Evolutionary conservation across 805 yeast species (phyloP).

Genomic region (Starmerella potacharoeniae): DNA sequence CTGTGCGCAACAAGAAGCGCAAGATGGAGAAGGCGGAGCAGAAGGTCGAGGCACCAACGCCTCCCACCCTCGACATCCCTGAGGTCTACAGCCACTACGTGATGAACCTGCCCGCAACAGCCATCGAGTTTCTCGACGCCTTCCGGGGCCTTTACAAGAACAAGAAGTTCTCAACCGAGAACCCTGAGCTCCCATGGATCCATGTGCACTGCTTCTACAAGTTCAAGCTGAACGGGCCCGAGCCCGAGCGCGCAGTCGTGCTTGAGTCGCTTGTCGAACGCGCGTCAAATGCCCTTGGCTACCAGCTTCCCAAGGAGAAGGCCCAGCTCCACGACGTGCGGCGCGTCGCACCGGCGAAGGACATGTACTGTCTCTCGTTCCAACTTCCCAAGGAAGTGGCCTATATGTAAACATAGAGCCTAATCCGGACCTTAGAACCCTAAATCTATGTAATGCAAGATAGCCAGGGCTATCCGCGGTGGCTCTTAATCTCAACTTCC

Average conservation of each 20-base stretch:
- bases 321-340: conserved; percentile 73
- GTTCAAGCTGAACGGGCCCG: conserved; percentile 61
- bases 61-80: conserved; percentile 34
- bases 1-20: not conserved
- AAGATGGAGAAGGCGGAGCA: conserved; percentile 3
- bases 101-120: conserved; percentile 93
- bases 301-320: conserved; percentile 35
- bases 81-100: conserved; percentile 57
- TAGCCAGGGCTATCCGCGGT: not conserved
- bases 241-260: conserved; percentile 58
- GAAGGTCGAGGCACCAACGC: not conserved
- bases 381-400: conserved; percentile 39
- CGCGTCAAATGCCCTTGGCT: conserved; percentile 38
- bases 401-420: conserved; percentile 7
- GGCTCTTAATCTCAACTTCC: not conserved
- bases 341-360: conserved; percentile 91
- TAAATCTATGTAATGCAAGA: not conserved
- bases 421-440: not conserved
- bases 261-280: conserved; percentile 53
- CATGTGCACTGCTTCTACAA: conserved; percentile 92
- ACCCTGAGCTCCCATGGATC: conserved; percentile 55
- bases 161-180: conserved; percentile 29
- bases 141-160: conserved; percentile 59
- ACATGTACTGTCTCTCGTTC: conserved; percentile 86
- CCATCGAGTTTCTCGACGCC: conserved; percentile 68